phyloP scores from a whole-genome alignment of 129 eudicot genomes.

The Solidago caesia region DNA sequence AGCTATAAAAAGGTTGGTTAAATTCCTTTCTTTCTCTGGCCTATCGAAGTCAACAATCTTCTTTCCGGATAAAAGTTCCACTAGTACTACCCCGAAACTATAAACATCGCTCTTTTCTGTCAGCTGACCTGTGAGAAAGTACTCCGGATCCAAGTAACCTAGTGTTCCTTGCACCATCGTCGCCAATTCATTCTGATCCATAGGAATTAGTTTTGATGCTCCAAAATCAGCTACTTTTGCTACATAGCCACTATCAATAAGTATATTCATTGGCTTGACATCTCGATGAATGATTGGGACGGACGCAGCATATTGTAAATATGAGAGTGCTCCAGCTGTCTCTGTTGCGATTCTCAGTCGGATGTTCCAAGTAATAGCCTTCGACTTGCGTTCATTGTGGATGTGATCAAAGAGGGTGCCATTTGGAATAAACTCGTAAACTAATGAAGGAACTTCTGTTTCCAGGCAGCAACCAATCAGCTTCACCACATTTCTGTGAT shows the following conservation, averaged over 20 bases:
- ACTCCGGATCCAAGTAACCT: conserved; percentile 52
- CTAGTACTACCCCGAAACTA: conserved; percentile 47
- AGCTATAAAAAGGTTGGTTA: conserved; percentile 28
- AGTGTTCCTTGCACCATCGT: conserved; percentile 48
- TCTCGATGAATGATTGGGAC: conserved; percentile 49
- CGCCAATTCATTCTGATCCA: conserved; percentile 33
- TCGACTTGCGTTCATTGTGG: conserved; percentile 21
- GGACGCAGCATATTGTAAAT: conserved; percentile 42
- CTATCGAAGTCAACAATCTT: conserved; percentile 32
- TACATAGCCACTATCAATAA: conserved; percentile 33
- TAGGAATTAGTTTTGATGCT: conserved; percentile 44
- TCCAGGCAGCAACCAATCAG: conserved; percentile 40
- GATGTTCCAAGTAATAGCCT: conserved; percentile 25
- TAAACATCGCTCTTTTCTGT: conserved; percentile 49
- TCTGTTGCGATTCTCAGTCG: conserved; percentile 37
- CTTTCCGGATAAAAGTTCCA: conserved; percentile 38
- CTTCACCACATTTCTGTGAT: conserved; percentile 38
- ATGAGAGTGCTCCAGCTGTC: conserved; percentile 43
- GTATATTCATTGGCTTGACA: conserved; percentile 48
- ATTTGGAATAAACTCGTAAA: conserved; percentile 38
- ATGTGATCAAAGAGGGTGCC: conserved; percentile 48
- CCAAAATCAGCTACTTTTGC: conserved; percentile 61
- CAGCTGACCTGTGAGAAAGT: conserved; percentile 37
- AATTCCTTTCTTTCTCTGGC: conserved; percentile 39
- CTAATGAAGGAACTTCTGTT: conserved; percentile 32